Base-by-base conservation (phyloP, 2,329 filamentous ascomycete genomes). In the Pleomassaria siparia region DNA sequence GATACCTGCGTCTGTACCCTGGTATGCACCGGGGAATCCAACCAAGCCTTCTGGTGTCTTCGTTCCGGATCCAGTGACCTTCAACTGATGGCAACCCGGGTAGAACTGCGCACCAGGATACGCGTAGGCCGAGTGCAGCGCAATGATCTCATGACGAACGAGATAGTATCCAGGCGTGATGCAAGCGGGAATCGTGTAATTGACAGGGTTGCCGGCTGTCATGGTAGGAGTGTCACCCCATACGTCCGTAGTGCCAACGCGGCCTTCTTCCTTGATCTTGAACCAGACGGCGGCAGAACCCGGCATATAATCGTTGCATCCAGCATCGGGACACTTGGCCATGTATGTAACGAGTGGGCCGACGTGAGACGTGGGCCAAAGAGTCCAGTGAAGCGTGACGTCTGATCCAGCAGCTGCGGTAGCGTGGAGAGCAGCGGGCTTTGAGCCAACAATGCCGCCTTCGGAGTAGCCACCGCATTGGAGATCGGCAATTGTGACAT, bases 271-370 rank as follows among this genome's bases (percentile, higher is more conserved):
- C 46, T 77, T 72, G 50, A 81, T 59, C 66, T 81, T 81, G 72
- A 81, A 81, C 77, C 78, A 81, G n/a, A 81, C 79, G 21, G 76
- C 73, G 22, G 35, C 35, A 10, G n/a, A n/a, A 0, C 72, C 75
- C 5, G 80, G 80, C 47, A 73, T 64, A 58, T 73, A 82, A 44
- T 69, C 67, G 44, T 76, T 73, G 62, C 80, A 83, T 1, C 79
- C 68, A 0, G 68, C 62, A 35, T 78, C 75, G 0, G 80, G 79
- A 63, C 82, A 84, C 26, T 73, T 71, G 4, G 81, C 81, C 80
- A 84, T 81, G 59, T 84, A 84, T 1, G 81, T 84, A 46, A 84
- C 70, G 1, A 78, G 63, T 1, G 81, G 80, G 0, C 81, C 81
- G 24, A 79, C 69, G 49, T 82, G 80, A 49, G 63, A 69, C 1